phyloP scores from a whole-genome alignment of 2,329 filamentous ascomycete species.

The Fusarium penzigii region DNA sequence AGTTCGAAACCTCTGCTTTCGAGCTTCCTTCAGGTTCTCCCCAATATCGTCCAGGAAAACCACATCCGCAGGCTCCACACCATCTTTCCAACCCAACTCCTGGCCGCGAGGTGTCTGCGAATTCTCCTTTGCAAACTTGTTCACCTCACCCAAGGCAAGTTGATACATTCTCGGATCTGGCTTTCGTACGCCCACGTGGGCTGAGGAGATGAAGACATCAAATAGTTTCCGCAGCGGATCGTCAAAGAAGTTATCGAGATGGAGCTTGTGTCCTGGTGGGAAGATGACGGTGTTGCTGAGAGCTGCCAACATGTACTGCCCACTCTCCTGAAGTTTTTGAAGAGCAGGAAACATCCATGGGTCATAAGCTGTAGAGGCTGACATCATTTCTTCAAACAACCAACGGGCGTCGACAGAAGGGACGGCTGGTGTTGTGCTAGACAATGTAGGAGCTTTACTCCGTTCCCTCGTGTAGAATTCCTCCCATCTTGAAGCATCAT shows the following conservation, averaged over 20 bases:
- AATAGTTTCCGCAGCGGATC: slow-evolving; percentile 69
- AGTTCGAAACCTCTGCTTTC: slow-evolving; percentile 72
- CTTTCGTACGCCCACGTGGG: slow-evolving; percentile 85
- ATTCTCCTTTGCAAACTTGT: slow-evolving; percentile 60
- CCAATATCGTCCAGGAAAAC: slow-evolving; percentile 95
- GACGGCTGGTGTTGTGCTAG: slow-evolving; percentile 55
- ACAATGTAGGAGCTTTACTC: slow-evolving; percentile 42
- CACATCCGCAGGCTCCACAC: slow-evolving; percentile 66
- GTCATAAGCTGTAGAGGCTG: slow-evolving; percentile 67
- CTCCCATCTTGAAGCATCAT: slow-evolving; percentile 66
- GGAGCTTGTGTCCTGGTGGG: slow-evolving; percentile 70
- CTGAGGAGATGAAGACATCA: slow-evolving; percentile 84
- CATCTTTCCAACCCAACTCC: slow-evolving; percentile 45
- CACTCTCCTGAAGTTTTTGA: slow-evolving; percentile 62
- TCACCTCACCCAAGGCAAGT: slow-evolving; percentile 66
- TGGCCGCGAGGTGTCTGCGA: slow-evolving; percentile 40
- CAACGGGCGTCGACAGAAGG: slow-evolving; percentile 75
- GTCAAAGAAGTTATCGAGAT: slow-evolving; percentile 48
- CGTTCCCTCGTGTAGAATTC: slow-evolving; percentile 56
- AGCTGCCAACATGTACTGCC: slow-evolving; percentile 73
- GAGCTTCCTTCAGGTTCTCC: slow-evolving; percentile 83
- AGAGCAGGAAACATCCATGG: slow-evolving; percentile 88
- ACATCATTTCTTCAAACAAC: slow-evolving; percentile 94
- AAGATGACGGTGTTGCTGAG: slow-evolving; percentile 91
- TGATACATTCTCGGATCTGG: slow-evolving; percentile 82